A percentile compares a stretch with the other conserved stretches of the same genome.
phyloP scores from a whole-genome alignment of 306 rosid species.

The Dryas alaskensis region DNA sequence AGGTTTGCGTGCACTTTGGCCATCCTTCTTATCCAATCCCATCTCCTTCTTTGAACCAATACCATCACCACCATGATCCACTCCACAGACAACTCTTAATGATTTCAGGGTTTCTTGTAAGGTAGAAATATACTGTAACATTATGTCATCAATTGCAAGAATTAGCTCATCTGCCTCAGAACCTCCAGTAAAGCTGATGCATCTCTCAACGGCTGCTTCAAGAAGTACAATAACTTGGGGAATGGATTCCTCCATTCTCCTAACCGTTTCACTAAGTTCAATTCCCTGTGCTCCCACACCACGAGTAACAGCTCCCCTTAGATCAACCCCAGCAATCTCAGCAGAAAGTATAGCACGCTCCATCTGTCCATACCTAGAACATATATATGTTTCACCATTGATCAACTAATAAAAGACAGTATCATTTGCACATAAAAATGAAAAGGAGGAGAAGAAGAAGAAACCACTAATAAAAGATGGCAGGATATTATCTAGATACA shows the following conservation, averaged over 20 bases:
- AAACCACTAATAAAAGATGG: slow-evolving; percentile 26
- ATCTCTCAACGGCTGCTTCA: slow-evolving; percentile 95
- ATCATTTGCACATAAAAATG: neutral
- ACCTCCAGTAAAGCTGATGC: slow-evolving; percentile 95
- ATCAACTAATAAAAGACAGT: slow-evolving; percentile 26
- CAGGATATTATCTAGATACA: neutral
- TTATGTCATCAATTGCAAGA: slow-evolving; percentile 85
- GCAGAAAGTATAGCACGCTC: slow-evolving; percentile 95
- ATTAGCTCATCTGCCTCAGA: slow-evolving; percentile 97
- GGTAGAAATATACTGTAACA: slow-evolving; percentile 81
- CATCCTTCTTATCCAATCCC: slow-evolving; percentile 70
- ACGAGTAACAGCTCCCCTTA: slow-evolving; percentile 97
- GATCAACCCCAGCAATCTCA: slow-evolving; percentile 91
- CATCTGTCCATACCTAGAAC: slow-evolving; percentile 90
- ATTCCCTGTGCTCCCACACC: slow-evolving; percentile 99
- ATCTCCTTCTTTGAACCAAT: slow-evolving; percentile 63
- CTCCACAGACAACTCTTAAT: slow-evolving; percentile 86
- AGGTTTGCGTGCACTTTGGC: slow-evolving; percentile 58
- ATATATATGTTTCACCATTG: slow-evolving; percentile 26
- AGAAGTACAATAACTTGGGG: slow-evolving; percentile 90
- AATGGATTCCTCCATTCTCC: slow-evolving; percentile 99
- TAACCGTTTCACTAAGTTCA: slow-evolving; percentile 98
- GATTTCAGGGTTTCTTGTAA: slow-evolving; percentile 93
- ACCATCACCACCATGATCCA: slow-evolving; percentile 68
- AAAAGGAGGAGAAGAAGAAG: too few species aligned